Conservation (phyloP, 768 basidiomycete genomes). For the Tricholomella constricta region DNA sequence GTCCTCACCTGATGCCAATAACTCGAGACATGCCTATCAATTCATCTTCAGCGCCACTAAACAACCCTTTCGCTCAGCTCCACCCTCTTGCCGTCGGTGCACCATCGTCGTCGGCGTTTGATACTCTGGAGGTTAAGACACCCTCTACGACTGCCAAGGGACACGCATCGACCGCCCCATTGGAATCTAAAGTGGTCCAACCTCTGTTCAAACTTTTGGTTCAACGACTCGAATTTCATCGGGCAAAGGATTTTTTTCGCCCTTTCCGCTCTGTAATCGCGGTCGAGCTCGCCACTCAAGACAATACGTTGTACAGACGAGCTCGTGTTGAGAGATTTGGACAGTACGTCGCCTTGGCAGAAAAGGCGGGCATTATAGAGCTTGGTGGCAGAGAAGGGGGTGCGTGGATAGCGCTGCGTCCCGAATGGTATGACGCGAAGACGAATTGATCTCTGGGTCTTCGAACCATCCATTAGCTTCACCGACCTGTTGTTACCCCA, state of each 20-base stretch:
- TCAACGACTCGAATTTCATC: conserved; percentile 30
- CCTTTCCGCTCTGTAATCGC: conserved; percentile 42
- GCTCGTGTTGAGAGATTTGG: conserved; percentile 44
- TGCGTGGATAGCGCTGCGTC: conserved; percentile 41
- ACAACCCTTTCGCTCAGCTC: not conserved
- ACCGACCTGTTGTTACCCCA: not conserved
- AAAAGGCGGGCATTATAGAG: conserved; percentile 38
- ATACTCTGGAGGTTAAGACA: not conserved
- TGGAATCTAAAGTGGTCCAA: conserved; percentile 13
- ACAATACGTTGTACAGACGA: conserved; percentile 32
- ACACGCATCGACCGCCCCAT: not conserved
- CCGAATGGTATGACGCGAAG: conserved; percentile 27
- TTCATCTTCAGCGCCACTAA: not conserved
- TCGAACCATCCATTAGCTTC: not conserved
- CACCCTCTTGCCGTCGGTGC: not conserved
- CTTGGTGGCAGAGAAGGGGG: conserved; percentile 38
- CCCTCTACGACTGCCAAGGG: not conserved
- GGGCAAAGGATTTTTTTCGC: conserved; percentile 30
- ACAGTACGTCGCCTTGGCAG: conserved; percentile 42
- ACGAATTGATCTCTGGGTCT: conserved; percentile 6
- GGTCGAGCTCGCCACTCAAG: conserved; percentile 28
- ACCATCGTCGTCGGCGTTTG: not conserved
- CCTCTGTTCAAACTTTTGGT: conserved; percentile 38
- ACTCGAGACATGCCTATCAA: not conserved
- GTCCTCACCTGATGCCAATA: not conserved